A percentile compares a stretch with the other conserved stretches of the same genome.
phyloP scores from a whole-genome alignment of 2,329 filamentous ascomycete species.

The Xylariaceae sp. region DNA sequence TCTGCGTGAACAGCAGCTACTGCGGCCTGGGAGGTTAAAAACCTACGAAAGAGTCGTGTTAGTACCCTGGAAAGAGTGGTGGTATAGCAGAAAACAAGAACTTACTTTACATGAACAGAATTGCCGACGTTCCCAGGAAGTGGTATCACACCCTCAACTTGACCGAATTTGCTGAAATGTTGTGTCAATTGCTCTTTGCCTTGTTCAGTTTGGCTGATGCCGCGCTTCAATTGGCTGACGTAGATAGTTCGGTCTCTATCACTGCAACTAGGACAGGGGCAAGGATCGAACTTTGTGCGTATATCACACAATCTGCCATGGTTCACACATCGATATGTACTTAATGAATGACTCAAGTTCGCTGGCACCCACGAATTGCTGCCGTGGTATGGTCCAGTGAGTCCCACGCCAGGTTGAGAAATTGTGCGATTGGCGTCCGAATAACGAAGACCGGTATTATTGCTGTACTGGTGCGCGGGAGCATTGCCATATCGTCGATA shows the following conservation, averaged over 20 bases:
- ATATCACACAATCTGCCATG: background rate
- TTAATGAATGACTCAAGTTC: background rate
- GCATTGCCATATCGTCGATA: background rate
- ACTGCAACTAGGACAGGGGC: conserved; percentile 23
- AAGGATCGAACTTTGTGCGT: conserved; percentile 26
- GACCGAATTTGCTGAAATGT: conserved; percentile 27
- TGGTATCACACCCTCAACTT: background rate
- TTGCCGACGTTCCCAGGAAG: fast-evolving
- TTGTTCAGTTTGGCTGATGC: background rate
- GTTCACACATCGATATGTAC: conserved; percentile 24
- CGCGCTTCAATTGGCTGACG: conserved; percentile 9
- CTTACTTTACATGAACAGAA: conserved; percentile 13
- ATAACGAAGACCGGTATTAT: background rate
- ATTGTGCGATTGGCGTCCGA: background rate
- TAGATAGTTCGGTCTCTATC: conserved; percentile 26
- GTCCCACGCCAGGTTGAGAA: background rate
- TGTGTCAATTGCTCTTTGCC: background rate
- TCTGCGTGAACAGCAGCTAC: conserved; percentile 3
- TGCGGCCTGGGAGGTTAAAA: background rate
- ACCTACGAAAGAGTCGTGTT: conserved; percentile 7
- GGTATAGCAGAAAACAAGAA: background rate
- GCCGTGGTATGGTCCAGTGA: background rate
- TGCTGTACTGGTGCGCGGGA: background rate
- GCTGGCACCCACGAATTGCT: background rate
- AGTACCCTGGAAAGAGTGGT: background rate